A percentile compares a stretch with the other conserved stretches of the same genome.
Conservation (phyloP, 108 stramenopile species). For the Cyclotella choctawhatcheeana region DNA sequence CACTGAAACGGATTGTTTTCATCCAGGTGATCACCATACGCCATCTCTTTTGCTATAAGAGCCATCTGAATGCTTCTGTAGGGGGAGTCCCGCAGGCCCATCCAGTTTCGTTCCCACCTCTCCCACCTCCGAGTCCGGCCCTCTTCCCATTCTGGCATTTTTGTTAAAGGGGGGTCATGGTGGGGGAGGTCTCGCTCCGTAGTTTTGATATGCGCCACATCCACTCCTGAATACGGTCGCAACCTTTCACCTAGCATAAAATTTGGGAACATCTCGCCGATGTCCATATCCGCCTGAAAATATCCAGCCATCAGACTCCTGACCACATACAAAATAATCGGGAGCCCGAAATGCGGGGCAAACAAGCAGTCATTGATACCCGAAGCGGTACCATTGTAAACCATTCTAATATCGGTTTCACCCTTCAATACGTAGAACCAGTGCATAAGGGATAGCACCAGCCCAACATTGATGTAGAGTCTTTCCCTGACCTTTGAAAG, state of each 20-base stretch:
- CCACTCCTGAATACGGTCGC: not conserved
- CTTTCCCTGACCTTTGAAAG: not conserved
- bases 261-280: not conserved
- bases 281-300: too few relatives aligned
- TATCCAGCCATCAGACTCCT: not conserved
- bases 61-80: conserved; percentile 21
- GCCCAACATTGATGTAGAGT: not conserved
- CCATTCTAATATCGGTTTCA: not conserved
- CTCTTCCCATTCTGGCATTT: not conserved
- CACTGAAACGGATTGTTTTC: conserved; percentile 39
- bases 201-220: not conserved
- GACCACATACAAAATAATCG: not conserved
- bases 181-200: not conserved
- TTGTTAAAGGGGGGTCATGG: not conserved
- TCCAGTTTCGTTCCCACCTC: conserved; percentile 25
- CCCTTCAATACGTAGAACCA: not conserved
- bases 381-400: too few relatives aligned
- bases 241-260: not conserved
- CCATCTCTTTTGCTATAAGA: conserved; percentile 16
- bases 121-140: not conserved
- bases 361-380: conserved; percentile 2
- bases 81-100: conserved; percentile 44
- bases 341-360: not conserved
- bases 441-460: not conserved
- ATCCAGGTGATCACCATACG: conserved; percentile 23